phyloP scores from a whole-genome alignment of 1,284 basidiomycete species.

The Singerocomus inundabilis region DNA sequence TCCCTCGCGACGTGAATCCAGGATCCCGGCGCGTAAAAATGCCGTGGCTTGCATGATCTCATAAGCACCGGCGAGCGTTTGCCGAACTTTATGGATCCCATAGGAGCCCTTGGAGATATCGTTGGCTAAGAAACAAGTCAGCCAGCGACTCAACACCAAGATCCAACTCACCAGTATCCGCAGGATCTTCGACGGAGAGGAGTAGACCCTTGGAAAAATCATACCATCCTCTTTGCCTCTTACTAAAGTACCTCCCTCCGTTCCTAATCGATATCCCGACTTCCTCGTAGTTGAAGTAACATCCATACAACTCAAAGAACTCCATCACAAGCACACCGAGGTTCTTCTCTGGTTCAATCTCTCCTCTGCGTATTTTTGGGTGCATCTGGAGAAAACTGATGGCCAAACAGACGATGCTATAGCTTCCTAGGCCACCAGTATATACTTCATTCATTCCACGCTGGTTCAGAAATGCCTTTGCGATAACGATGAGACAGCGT shows the following conservation, averaged over 20 bases:
- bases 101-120: constrained; percentile 92
- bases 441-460: constrained; percentile 97
- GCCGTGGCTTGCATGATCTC: constrained; percentile 76
- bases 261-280: constrained; percentile 88
- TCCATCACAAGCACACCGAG: constrained; percentile 92
- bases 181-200: constrained; percentile 94
- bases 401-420: constrained; percentile 90
- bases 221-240: constrained; percentile 77
- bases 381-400: constrained; percentile 97
- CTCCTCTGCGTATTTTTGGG: constrained; percentile 86
- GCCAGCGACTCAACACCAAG: constrained; percentile 2
- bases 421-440: constrained; percentile 92
- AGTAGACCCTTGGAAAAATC: constrained; percentile 60
- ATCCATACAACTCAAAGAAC: constrained; percentile 95
- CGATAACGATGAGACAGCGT: constrained; percentile 79
- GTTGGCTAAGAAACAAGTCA: constrained; percentile 58
- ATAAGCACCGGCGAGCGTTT: constrained; percentile 84
- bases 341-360: constrained; percentile 86
- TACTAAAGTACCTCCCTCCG: constrained; percentile 84
- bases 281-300: constrained; percentile 87
- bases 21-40: constrained; percentile 56
- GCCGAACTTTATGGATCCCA: constrained; percentile 78
- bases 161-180: constrained; percentile 70
- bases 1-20: constrained; percentile 52
- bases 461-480: constrained; percentile 89